Evolutionary conservation across 108 stramenopile species (phyloP).

Genomic region (Skeletonema tropicum): DNA sequence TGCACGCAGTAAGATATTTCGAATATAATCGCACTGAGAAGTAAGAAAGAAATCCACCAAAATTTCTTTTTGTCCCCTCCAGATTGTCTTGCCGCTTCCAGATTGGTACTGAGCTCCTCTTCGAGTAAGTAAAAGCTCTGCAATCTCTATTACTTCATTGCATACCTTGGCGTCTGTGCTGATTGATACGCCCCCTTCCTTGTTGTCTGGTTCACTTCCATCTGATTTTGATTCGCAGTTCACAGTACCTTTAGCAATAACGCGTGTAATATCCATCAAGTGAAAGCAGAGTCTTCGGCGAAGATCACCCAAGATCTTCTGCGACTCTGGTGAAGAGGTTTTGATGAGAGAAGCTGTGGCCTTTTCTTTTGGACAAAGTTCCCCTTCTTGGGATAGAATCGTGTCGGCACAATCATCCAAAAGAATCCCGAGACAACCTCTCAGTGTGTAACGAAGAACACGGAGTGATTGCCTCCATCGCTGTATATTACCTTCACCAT

Average conservation of each 20-base stretch:
- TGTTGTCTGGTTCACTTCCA: conserved; percentile 24
- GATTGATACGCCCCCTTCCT: conserved; percentile 42
- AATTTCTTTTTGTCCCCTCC: conserved; percentile 85
- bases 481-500: conserved; percentile 22
- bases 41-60: conserved; percentile 68
- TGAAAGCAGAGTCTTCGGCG: conserved; percentile 57
- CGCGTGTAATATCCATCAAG: conserved; percentile 52
- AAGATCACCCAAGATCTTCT: conserved; percentile 43
- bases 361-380: conserved; percentile 67
- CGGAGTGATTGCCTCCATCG: conserved; percentile 62
- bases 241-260: conserved; percentile 76
- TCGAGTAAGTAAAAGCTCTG: conserved; percentile 70
- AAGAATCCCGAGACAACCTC: conserved; percentile 72
- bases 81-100: conserved; percentile 68
- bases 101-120: conserved; percentile 72
- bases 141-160: conserved; percentile 73
- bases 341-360: conserved; percentile 60
- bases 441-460: conserved; percentile 73
- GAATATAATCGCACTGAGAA: conserved; percentile 63
- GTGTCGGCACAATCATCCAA: conserved; percentile 60
- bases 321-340: conserved; percentile 46
- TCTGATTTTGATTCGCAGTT: conserved; percentile 37
- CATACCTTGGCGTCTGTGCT: conserved; percentile 80
- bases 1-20: conserved; percentile 48
- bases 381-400: conserved; percentile 27